Conservation (phyloP, 345 rosid species). For the Gossypium rotundifolium region DNA sequence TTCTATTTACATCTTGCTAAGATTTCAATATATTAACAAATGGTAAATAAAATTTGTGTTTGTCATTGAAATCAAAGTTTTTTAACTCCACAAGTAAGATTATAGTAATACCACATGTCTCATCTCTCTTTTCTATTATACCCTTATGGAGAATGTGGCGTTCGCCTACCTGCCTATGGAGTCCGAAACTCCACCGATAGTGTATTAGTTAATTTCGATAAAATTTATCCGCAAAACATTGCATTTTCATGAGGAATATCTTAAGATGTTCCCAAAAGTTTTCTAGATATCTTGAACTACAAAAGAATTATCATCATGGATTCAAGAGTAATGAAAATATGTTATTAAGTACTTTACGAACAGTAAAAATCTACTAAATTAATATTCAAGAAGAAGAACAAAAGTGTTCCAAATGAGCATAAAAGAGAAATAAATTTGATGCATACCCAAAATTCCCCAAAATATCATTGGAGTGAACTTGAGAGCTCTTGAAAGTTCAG, state of each 20-base stretch:
- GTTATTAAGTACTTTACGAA: not conserved
- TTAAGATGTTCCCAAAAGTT: not conserved
- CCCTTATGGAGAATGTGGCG: too few species aligned
- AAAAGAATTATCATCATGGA: not conserved
- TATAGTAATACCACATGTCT: too few species aligned
- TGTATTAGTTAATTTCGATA: too few species aligned
- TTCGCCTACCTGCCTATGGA: too few species aligned
- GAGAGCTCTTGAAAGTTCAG: slow-evolving; percentile 64
- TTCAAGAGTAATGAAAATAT: not conserved
- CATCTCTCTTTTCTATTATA: too few species aligned
- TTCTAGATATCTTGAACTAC: not conserved
- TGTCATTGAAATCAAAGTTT: too few species aligned
- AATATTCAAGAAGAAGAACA: not conserved
- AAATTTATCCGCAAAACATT: not conserved
- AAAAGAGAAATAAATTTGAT: not conserved
- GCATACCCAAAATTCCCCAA: slow-evolving; percentile 86
- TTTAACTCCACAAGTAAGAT: too few species aligned
- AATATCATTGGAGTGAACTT: slow-evolving; percentile 76
- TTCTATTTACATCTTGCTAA: not conserved
- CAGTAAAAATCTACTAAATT: not conserved
- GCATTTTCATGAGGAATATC: not conserved
- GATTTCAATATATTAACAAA: not conserved
- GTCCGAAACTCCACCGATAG: too few species aligned
- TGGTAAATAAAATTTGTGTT: not conserved
- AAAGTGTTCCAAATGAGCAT: not conserved